Base-by-base conservation (phyloP, 176 grass and related monocot species). In the Oryza brachyantha region DNA sequence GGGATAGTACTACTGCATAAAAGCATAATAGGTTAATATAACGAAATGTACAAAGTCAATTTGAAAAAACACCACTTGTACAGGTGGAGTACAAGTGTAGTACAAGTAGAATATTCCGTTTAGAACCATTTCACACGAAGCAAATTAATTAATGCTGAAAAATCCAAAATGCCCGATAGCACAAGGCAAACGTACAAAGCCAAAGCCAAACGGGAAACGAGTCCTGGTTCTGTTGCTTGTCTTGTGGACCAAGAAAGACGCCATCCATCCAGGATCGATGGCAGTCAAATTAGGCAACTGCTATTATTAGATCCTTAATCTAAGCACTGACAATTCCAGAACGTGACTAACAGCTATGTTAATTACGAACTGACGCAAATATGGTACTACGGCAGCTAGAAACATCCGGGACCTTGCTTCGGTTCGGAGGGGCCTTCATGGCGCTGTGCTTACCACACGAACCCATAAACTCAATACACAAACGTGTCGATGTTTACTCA, bases 191-290 rank as follows among this genome's bases (percentile, higher is more conserved):
- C 57, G 6, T 55, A 27, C 25, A 34, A 67, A 73, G 43, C 16
- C 48, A 52, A n/a, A 52, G 48, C 61, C 22, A 80, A 86, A 80
- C 25, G 37, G 29, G 45, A 72, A 8, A 71, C 65, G 45, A n/a
- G 19, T 54, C 76, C 57, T 16, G 2, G 7, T 16, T 71, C 24
- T 29, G 52, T 43, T 43, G 52, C 32, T 66, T 79, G 13, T 84
- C 75, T 84, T 79, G 68, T 39, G 22, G 79, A 61, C 75, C 80
- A 84, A 88, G 68, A 84, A 73, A 74, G 48, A 74, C 27, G 31
- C 50, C 10, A 45, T 0, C 80, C 32, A 65, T 58, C 32, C 61
- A 57, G 25, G 82, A 38, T 84, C 46, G 57, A 38, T 84, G 62
- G 57, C 75, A 34, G 86, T 75, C 86, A 86, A 86, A 77, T 27